phyloP scores from a whole-genome alignment of 2,329 filamentous ascomycete genomes.

The Cordyceps fumosorosea region DNA sequence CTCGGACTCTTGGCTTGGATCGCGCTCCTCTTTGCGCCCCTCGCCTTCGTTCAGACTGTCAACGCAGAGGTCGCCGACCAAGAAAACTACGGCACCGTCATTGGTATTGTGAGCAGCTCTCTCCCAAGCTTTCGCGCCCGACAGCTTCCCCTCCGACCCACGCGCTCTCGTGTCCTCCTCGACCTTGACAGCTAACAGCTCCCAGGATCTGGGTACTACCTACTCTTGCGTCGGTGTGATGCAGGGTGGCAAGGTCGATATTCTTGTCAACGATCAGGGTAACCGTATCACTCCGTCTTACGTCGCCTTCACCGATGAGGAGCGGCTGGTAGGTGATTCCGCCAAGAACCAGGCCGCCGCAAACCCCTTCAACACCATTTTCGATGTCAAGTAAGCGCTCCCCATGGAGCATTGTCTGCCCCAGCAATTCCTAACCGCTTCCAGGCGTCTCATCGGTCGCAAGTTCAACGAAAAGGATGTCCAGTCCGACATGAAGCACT shows the following conservation, averaged over 20 bases:
- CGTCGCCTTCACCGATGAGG: conserved; percentile 94
- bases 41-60: conserved; percentile 70
- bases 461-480: conserved; percentile 81
- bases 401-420: neutral
- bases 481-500: conserved; percentile 93
- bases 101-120: conserved; percentile 65
- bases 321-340: conserved; percentile 93
- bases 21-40: conserved; percentile 77
- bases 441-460: conserved; percentile 75
- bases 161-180: neutral
- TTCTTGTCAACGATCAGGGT: conserved; percentile 93
- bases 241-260: conserved; percentile 92
- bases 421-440: conserved; percentile 17
- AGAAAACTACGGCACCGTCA: conserved; percentile 79
- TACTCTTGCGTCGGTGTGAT: conserved; percentile 90
- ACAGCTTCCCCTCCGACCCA: neutral
- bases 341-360: conserved; percentile 90
- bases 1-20: conserved; percentile 90
- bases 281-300: conserved; percentile 95
- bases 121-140: neutral
- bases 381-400: conserved; percentile 70
- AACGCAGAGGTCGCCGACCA: conserved; percentile 62
- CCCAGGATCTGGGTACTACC: conserved; percentile 76
- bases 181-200: conserved; percentile 18
- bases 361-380: conserved; percentile 72